These are phyloP conservation scores for Neonectria sp. DNA, from an alignment of 2,329 filamentous ascomycete genomes.

Conservation along the genomic window DNA sequence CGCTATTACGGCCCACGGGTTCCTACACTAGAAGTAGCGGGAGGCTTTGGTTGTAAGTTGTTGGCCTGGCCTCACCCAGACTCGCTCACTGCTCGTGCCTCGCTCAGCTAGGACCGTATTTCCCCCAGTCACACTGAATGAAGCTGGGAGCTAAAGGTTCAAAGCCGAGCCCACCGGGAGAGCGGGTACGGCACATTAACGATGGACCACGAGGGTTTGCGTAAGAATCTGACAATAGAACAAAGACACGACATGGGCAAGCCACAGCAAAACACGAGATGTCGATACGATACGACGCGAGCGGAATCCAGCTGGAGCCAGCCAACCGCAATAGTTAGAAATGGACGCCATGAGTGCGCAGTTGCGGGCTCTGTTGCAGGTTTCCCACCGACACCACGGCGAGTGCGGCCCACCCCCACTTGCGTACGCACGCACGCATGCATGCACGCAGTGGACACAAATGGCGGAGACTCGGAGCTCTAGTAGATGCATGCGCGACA, in stretches of 20 bases:
- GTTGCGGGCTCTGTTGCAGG: slow-evolving; percentile 10
- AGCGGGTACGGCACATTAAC: slow-evolving; percentile 34
- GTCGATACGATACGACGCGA: slow-evolving; percentile 47
- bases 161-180: neutral
- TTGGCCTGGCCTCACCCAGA: slow-evolving; percentile 13
- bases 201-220: slow-evolving; percentile 19
- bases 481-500: neutral
- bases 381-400: slow-evolving; percentile 17
- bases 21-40: slow-evolving; percentile 15
- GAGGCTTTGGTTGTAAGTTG: slow-evolving; percentile 32
- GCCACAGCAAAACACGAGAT: slow-evolving; percentile 43
- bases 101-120: neutral
- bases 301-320: slow-evolving; percentile 18
- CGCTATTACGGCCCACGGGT: slow-evolving; percentile 17
- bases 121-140: neutral
- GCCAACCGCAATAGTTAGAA: slow-evolving; percentile 5
- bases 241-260: slow-evolving; percentile 33
- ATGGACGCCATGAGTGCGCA: slow-evolving; percentile 14
- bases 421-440: slow-evolving; percentile 29
- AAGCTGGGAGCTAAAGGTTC: neutral
- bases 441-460: neutral
- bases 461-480: neutral
- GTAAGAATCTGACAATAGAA: slow-evolving; percentile 25
- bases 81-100: slow-evolving; percentile 9
- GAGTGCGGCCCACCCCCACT: slow-evolving; percentile 26